phyloP scores from a whole-genome alignment of 495 filamentous ascomycete species.

The Friedmanniomyces simplex region DNA sequence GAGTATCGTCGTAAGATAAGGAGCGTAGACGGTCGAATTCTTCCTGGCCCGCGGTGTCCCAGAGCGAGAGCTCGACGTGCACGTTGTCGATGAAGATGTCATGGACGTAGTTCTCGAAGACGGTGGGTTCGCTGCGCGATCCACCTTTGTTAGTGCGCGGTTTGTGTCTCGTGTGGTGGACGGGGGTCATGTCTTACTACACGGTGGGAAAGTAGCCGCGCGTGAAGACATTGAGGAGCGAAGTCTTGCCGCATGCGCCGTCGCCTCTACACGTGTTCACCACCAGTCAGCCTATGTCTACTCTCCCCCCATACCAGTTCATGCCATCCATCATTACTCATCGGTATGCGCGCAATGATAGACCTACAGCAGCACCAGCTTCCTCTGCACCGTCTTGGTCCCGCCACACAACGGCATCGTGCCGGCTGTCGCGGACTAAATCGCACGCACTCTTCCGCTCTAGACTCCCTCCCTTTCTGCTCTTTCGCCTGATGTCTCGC shows the following conservation, averaged over 20 bases:
- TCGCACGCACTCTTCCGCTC: not conserved
- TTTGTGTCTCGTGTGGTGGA: not conserved
- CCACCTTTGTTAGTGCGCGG: constrained; percentile 27
- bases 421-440: not conserved
- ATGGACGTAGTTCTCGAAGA: constrained; percentile 99
- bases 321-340: not conserved
- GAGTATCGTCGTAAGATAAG: constrained; percentile 94
- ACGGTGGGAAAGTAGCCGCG: constrained; percentile 97
- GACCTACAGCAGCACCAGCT: constrained; percentile 91
- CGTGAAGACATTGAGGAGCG: constrained; percentile 94
- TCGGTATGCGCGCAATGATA: not conserved
- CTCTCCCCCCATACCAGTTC: not conserved
- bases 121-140: constrained; percentile 67
- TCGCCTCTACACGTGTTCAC: constrained; percentile 59
- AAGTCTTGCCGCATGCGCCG: constrained; percentile 96
- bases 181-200: constrained; percentile 48
- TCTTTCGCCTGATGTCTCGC: not conserved
- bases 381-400: constrained; percentile 79
- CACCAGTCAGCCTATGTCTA: not conserved
- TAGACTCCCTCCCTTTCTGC: not conserved
- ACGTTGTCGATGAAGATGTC: constrained; percentile 96
- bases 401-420: constrained; percentile 56
- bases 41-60: constrained; percentile 98
- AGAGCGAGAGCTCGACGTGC: constrained; percentile 92
- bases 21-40: constrained; percentile 96